Base-by-base conservation (phyloP, 75 land plant genomes). In the Picea glauca region DNA sequence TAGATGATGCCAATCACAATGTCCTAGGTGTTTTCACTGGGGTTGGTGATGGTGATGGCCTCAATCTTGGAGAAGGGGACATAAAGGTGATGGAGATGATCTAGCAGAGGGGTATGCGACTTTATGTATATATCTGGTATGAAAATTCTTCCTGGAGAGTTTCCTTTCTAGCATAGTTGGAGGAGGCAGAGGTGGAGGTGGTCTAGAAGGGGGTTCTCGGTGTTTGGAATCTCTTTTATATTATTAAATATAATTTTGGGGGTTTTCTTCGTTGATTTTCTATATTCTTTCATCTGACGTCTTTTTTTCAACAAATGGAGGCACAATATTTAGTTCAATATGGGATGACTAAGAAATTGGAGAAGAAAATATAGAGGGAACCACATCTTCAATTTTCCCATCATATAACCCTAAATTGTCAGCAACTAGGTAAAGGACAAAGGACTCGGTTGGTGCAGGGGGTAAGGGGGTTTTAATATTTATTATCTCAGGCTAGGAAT, bases 261-360 rank as follows among this genome's bases (percentile, higher is more conserved):
- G 31, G 33, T 66, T 66, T 66, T 56, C 56, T 60, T 67, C 32
- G 20, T 15, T 12, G 26, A 11, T 4, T 64, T 23, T 20, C 33
- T 64, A 2, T 78, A 66, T 33, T 72, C 81, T 68, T 62, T 74
- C 54, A 58, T 31, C 46, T 43, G 20, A 77, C 78, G 73, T 80
- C 74, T 84, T 26, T 26, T 26, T 26, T 26, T 26, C 26, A 26
- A 26, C 26, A 26, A 26, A 26, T 26, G 26, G 26, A 26, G 26
- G 26, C 26, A 26, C 26, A 26, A 26, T 0, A 26, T 26, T 26
- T 26, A 26, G 78, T 35, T 84, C 79, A 13, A 85, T 83, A 68
- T 83, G 79, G 17, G 85, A 83, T 21, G 75, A 54, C 90, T 85
- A 83, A 35, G 87, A 85, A 74, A 88, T 81, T 4, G 91, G 91